Evolutionary conservation across 1,284 basidiomycete species (phyloP).

Genomic region (Phaffia rhodozyma): DNA sequence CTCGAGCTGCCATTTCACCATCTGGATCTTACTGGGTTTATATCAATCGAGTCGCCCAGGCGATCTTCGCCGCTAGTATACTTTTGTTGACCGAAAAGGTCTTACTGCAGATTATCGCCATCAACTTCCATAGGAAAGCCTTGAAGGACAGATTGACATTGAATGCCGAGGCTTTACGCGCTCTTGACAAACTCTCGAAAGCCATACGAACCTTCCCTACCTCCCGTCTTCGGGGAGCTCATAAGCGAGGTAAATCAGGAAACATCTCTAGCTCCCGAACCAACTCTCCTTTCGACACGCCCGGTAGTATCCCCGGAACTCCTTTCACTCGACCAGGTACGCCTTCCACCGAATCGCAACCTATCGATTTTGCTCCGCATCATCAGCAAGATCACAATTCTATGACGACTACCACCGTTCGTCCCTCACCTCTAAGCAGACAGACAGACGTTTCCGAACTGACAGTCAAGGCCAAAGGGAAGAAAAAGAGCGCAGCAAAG

Average conservation of each 20-base stretch:
- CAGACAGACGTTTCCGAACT: neutral
- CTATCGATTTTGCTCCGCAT: no score
- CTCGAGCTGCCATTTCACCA: conserved; percentile 47
- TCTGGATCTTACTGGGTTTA: conserved; percentile 53
- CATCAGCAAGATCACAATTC: no score
- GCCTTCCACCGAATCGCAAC: no score
- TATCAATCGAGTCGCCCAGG: conserved; percentile 58
- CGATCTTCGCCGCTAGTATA: conserved; percentile 50
- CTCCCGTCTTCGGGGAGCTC: neutral
- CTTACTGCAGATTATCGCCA: conserved; percentile 59
- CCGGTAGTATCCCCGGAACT: no score
- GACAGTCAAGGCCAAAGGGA: neutral
- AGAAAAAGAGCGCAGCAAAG: conserved; percentile 1
- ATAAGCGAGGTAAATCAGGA: neutral
- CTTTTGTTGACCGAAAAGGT: conserved; percentile 57
- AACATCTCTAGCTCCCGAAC: no score
- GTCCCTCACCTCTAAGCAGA: conserved; percentile 2
- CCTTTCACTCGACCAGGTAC: no score
- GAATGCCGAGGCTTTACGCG: conserved; percentile 41
- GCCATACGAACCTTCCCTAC: neutral
- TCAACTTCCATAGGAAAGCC: conserved; percentile 48
- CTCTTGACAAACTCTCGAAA: conserved; percentile 17
- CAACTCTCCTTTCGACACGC: no score
- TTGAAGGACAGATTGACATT: conserved; percentile 36
- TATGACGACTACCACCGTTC: neutral